phyloP scores from a whole-genome alignment of 495 filamentous ascomycete genomes.

The Letharia lupina region DNA sequence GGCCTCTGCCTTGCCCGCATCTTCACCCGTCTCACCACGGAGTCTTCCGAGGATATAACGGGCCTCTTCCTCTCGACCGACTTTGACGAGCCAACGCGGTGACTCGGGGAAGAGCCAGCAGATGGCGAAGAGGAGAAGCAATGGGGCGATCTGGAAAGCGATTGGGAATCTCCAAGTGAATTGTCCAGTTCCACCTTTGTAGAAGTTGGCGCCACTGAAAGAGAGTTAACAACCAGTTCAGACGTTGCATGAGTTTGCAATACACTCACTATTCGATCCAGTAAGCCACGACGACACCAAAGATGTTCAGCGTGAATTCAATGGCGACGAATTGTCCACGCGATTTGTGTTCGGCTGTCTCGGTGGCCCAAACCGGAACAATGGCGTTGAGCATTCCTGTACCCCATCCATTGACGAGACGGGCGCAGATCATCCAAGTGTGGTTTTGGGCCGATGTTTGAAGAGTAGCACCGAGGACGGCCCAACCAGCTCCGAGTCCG shows the following conservation, averaged over 20 bases:
- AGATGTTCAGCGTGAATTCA: constrained; percentile 66
- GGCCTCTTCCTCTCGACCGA: constrained; percentile 52
- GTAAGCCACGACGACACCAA: constrained; percentile 64
- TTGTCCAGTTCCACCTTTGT: constrained; percentile 46
- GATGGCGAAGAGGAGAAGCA: constrained; percentile 42
- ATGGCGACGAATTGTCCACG: constrained; percentile 64
- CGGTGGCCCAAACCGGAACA: constrained; percentile 64
- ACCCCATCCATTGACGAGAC: constrained; percentile 59
- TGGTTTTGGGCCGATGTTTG: constrained; percentile 56
- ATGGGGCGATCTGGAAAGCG: constrained; percentile 60
- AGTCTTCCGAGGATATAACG: constrained; percentile 54
- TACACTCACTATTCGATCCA: constrained; percentile 58
- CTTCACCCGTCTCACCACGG: constrained; percentile 50
- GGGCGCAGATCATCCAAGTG: constrained; percentile 64
- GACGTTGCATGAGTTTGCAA: neutral
- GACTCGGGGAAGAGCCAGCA: constrained; percentile 61
- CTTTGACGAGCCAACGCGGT: constrained; percentile 57
- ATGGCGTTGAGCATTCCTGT: constrained; percentile 67
- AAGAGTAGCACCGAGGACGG: constrained; percentile 49
- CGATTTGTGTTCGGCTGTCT: constrained; percentile 58
- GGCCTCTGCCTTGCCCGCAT: constrained; percentile 44
- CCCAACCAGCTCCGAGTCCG: constrained; percentile 47
- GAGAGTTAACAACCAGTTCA: constrained; percentile 18
- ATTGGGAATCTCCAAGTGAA: constrained; percentile 64
- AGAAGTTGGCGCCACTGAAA: constrained; percentile 45